Conservation (phyloP, 805 yeast genomes). For the Metschnikowia kofuensis region DNA sequence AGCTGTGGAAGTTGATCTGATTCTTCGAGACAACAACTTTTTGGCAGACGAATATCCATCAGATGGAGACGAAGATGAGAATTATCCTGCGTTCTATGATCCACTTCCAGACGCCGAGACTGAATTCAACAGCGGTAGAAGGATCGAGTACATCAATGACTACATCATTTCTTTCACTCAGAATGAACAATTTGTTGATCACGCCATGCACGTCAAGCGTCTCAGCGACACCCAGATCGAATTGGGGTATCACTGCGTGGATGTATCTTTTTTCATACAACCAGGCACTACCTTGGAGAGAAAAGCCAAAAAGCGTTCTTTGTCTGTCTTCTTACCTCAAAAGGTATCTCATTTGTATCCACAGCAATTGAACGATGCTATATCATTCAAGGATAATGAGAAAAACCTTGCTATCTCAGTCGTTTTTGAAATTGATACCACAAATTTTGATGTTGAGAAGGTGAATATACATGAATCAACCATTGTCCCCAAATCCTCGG, state of each 20-base stretch:
- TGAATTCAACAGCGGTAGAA: slow-evolving; percentile 32
- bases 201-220: slow-evolving; percentile 77
- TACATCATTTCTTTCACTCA: slow-evolving; percentile 64
- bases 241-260: slow-evolving; percentile 83
- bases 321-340: slow-evolving; percentile 86
- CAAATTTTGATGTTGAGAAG: slow-evolving; percentile 67
- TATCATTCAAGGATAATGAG: slow-evolving; percentile 61
- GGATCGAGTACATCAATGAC: slow-evolving; percentile 57
- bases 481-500: slow-evolving; percentile 59
- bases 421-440: slow-evolving; percentile 73
- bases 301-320: slow-evolving; percentile 85
- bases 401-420: slow-evolving; percentile 71
- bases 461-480: slow-evolving; percentile 74
- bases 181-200: slow-evolving; percentile 60
- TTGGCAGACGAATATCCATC: slow-evolving; percentile 77
- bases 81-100: slow-evolving; percentile 15
- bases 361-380: slow-evolving; percentile 51
- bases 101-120: slow-evolving; percentile 43
- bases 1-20: slow-evolving; percentile 79
- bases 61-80: slow-evolving; percentile 22
- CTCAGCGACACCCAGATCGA: slow-evolving; percentile 61
- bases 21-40: slow-evolving; percentile 83
- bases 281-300: slow-evolving; percentile 79
- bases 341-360: slow-evolving; percentile 68
- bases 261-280: slow-evolving; percentile 67